Evolutionary conservation across 164 flowering plant genomes (phyloP).

Genomic region (Vitis riparia): DNA sequence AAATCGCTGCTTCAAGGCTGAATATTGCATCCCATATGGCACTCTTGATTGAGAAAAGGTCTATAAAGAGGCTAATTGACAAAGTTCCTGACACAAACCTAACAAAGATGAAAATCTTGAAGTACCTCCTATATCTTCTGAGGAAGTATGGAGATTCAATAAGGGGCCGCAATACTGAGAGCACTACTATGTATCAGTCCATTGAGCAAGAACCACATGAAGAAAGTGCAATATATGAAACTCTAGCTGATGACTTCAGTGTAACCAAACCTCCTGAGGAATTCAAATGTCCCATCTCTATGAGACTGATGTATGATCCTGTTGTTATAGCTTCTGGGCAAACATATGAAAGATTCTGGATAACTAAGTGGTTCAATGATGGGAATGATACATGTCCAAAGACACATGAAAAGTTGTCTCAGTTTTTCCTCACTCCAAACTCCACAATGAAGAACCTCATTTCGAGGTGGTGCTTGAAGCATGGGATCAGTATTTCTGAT

Average conservation of each 20-base stretch:
- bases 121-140: constrained; percentile 21
- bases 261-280: constrained; percentile 13
- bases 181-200: not conserved
- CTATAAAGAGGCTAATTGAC: constrained; percentile 14
- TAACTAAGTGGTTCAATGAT: constrained; percentile 24
- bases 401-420: constrained; percentile 12
- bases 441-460: constrained; percentile 15
- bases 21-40: constrained; percentile 17
- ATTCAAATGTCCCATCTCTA: constrained; percentile 25
- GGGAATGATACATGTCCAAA: constrained; percentile 22
- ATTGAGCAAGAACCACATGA: not conserved
- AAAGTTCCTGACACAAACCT: constrained; percentile 1
- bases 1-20: constrained; percentile 19
- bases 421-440: constrained; percentile 20
- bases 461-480: constrained; percentile 18
- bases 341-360: constrained; percentile 27
- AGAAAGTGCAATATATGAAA: not conserved
- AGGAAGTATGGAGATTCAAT: constrained; percentile 22
- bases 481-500: constrained; percentile 25
- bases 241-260: not conserved
- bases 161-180: not conserved
- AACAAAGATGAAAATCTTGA: constrained; percentile 15
- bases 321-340: constrained; percentile 23
- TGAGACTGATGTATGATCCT: constrained; percentile 25
- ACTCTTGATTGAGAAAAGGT: constrained; percentile 22